phyloP scores from a whole-genome alignment of 1,139 yeast genomes.

The Casaregolazyma lundiana region DNA sequence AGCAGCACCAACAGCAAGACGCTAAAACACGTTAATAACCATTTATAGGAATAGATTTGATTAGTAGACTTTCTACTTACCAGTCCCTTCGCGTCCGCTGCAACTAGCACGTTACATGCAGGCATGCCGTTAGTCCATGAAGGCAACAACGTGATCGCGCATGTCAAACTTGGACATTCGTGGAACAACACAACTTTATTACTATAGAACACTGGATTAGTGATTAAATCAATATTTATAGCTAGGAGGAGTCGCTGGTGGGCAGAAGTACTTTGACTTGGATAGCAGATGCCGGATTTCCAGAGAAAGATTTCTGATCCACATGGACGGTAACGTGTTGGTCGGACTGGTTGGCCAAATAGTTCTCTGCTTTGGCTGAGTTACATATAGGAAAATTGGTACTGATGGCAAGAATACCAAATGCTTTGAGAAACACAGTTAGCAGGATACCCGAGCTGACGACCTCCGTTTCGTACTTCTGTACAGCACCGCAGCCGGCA shows the following conservation, averaged over 20 bases:
- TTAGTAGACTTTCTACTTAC: background rate
- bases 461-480: slow-evolving; percentile 10
- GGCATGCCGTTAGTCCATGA: background rate
- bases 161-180: background rate
- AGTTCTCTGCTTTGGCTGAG: background rate
- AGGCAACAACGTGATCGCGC: background rate
- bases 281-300: background rate
- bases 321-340: background rate
- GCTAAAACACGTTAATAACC: background rate
- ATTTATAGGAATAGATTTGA: background rate
- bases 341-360: background rate
- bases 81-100: slow-evolving; percentile 8
- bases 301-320: background rate
- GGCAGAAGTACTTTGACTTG: slow-evolving; percentile 8
- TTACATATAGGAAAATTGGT: slow-evolving; percentile 4
- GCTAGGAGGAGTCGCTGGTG: background rate
- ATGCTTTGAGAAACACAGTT: slow-evolving; percentile 5
- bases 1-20: background rate
- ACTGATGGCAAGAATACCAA: slow-evolving; percentile 7
- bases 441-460: slow-evolving; percentile 2
- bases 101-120: slow-evolving; percentile 2
- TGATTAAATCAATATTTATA: background rate
- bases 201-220: background rate
- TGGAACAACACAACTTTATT: background rate
- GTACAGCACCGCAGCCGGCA: slow-evolving; percentile 20